Conservation (phyloP, 352 stramenopile species). For the Globisporangium emineosum region DNA sequence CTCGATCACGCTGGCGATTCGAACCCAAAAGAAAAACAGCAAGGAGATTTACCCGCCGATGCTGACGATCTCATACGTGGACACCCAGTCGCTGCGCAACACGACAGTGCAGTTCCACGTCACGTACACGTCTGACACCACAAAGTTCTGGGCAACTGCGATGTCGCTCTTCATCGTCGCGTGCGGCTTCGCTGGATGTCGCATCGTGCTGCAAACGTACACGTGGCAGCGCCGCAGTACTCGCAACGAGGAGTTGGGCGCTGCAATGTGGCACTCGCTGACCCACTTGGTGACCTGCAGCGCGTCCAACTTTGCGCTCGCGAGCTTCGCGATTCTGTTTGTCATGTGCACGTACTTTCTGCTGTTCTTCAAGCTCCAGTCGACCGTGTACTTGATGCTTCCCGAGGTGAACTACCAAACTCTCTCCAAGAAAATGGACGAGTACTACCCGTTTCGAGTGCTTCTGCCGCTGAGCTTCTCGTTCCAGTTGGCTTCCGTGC, state of each 20-base stretch:
- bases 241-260: constrained; percentile 56
- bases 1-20: constrained; percentile 61
- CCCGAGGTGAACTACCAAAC: constrained; percentile 58
- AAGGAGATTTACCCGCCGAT: constrained; percentile 64
- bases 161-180: constrained; percentile 68
- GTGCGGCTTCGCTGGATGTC: constrained; percentile 46
- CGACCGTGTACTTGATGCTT: constrained; percentile 84
- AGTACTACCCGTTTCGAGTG: constrained; percentile 87
- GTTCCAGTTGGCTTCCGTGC: constrained; percentile 76
- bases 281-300: constrained; percentile 33
- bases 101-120: constrained; percentile 65
- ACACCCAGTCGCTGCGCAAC: constrained; percentile 32
- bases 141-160: constrained; percentile 73
- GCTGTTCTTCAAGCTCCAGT: constrained; percentile 94
- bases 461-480: constrained; percentile 79
- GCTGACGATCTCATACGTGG: constrained; percentile 78
- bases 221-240: constrained; percentile 86
- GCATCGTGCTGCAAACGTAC: constrained; percentile 75
- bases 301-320: constrained; percentile 39
- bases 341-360: constrained; percentile 87
- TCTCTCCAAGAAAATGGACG: constrained; percentile 50
- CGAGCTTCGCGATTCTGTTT: constrained; percentile 63
- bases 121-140: constrained; percentile 85
- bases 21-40: constrained; percentile 40
- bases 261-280: constrained; percentile 48